These are phyloP conservation scores for Arthrobotrys sphaeroides DNA, from an alignment of 2,329 filamentous ascomycete genomes.

Conservation along the genomic window DNA sequence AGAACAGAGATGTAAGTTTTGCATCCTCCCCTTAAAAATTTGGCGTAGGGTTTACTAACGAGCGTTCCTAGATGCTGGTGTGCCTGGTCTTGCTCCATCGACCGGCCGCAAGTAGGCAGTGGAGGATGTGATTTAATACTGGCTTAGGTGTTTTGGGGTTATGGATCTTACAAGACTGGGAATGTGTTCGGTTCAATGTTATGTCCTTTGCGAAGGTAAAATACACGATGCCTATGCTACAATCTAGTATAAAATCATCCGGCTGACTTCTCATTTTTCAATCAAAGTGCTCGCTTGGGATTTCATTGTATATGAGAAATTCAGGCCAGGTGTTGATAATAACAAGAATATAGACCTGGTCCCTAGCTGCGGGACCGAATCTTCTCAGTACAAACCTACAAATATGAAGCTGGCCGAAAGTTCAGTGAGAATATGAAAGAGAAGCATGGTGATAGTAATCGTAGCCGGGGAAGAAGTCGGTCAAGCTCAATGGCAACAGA, in stretches of 20 bases:
- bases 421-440: not conserved
- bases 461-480: not conserved
- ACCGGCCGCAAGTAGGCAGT: slow-evolving; percentile 24
- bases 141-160: slow-evolving; percentile 6
- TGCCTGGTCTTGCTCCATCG: slow-evolving; percentile 50
- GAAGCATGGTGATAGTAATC: not conserved
- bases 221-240: slow-evolving; percentile 27
- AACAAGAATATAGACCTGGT: slow-evolving; percentile 1
- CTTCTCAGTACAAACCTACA: not conserved
- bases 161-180: slow-evolving; percentile 22
- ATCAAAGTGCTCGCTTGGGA: slow-evolving; percentile 49
- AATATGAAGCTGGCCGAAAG: not conserved
- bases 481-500: not conserved
- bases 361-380: not conserved
- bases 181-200: not conserved
- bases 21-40: not conserved
- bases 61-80: slow-evolving; percentile 40
- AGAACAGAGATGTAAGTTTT: slow-evolving; percentile 75
- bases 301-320: not conserved
- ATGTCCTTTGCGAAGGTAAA: slow-evolving; percentile 51
- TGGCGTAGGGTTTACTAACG: slow-evolving; percentile 8
- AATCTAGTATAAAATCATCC: slow-evolving; percentile 8
- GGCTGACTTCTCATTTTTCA: slow-evolving; percentile 39
- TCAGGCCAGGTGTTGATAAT: not conserved
- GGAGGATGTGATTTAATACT: not conserved